phyloP scores from a whole-genome alignment of 2,329 filamentous ascomycete species.

The Talaromyces atroroseus region DNA sequence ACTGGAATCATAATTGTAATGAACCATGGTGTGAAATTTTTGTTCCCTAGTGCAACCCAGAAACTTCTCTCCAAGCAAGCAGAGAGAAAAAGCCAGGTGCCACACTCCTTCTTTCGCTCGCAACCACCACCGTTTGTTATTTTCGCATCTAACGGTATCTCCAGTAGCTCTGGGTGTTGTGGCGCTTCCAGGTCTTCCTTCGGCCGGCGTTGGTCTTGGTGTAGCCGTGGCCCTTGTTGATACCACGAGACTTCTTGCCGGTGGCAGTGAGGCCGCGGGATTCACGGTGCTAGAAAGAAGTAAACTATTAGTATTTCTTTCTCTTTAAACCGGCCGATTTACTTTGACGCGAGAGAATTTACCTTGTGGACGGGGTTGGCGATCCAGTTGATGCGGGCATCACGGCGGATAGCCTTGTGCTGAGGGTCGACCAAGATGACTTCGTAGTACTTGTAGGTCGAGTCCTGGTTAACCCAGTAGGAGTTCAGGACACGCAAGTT shows the following conservation, averaged over 20 bases:
- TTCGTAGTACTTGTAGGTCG: slow-evolving; percentile 99
- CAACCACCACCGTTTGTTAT: slow-evolving; percentile 16
- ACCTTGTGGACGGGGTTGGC: slow-evolving; percentile 97
- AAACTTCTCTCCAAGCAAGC: slow-evolving; percentile 22
- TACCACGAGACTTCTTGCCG: slow-evolving; percentile 98
- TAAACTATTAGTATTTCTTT: slow-evolving; percentile 20
- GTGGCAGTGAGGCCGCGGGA: slow-evolving; percentile 93
- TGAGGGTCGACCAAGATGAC: slow-evolving; percentile 99
- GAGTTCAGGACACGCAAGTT: slow-evolving; percentile 99
- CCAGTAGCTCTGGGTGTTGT: slow-evolving; percentile 99
- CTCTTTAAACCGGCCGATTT: background rate
- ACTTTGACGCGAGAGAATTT: slow-evolving; percentile 20
- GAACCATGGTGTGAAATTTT: background rate
- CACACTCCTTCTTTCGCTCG: slow-evolving; percentile 15
- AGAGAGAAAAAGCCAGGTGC: slow-evolving; percentile 26
- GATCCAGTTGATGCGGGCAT: slow-evolving; percentile 99
- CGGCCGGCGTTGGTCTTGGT: slow-evolving; percentile 96
- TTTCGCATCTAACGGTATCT: slow-evolving; percentile 69
- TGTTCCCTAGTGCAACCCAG: slow-evolving; percentile 16
- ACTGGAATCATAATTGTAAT: background rate
- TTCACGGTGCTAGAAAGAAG: slow-evolving; percentile 87
- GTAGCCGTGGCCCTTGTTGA: slow-evolving; percentile 99
- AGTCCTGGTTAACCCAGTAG: slow-evolving; percentile 99
- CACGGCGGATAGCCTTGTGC: slow-evolving; percentile 99
- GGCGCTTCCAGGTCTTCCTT: slow-evolving; percentile 99